Conservation (phyloP, 441 rosid species). For the Arabidopsis lyrata region DNA sequence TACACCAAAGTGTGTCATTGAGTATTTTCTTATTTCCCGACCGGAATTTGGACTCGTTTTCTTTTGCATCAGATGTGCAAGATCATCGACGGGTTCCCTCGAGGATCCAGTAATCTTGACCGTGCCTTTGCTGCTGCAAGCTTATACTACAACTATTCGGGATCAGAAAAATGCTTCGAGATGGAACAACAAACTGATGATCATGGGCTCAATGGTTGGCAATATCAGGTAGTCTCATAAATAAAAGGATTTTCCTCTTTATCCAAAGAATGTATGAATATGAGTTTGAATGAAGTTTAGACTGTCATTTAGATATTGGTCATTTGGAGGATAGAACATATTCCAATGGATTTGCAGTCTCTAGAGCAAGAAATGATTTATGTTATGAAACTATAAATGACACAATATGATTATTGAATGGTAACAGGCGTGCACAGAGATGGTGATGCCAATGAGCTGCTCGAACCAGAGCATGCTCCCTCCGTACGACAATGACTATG, state of each 20-base stretch:
- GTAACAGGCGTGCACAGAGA: constrained; percentile 78
- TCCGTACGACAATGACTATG: constrained; percentile 51
- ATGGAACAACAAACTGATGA: constrained; percentile 59
- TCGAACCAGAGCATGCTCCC: constrained; percentile 75
- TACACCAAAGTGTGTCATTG: constrained; percentile 4
- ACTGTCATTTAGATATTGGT: neutral
- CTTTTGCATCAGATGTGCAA: constrained; percentile 68
- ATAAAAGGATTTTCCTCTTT: neutral
- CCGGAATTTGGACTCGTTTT: neutral
- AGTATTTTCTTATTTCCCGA: neutral
- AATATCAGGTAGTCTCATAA: constrained; percentile 64
- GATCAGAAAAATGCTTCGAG: constrained; percentile 62
- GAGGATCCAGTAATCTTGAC: constrained; percentile 57
- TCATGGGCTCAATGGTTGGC: constrained; percentile 78
- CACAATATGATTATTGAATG: neutral
- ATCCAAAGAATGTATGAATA: neutral
- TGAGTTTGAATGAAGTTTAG: constrained; percentile 1
- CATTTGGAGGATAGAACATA: neutral
- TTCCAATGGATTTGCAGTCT: neutral
- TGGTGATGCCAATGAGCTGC: constrained; percentile 83
- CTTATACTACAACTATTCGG: constrained; percentile 75
- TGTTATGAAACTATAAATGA: constrained; percentile 23
- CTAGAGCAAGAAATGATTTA: neutral
- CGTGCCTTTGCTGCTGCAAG: constrained; percentile 77
- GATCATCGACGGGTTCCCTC: constrained; percentile 64